Evolutionary conservation across 2,329 filamentous ascomycete species (phyloP).

Genomic region (Phaeosphaeria sp.): DNA sequence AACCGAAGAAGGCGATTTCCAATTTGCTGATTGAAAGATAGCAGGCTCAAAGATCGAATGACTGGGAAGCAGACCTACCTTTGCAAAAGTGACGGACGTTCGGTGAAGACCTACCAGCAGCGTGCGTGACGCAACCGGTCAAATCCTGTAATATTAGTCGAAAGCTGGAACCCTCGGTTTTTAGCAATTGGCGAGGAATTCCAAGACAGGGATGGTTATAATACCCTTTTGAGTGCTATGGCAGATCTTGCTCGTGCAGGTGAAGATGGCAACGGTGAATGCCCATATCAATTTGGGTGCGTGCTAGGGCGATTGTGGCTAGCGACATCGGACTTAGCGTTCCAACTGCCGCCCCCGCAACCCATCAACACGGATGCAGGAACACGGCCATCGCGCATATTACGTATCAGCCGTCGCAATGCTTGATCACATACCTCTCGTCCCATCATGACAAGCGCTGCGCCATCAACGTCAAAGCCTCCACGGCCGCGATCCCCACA

Average conservation of each 20-base stretch:
- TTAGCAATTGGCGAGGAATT: too few relatives aligned
- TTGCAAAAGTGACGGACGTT: not conserved
- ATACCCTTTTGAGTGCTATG: not conserved
- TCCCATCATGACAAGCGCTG: conserved; percentile 19
- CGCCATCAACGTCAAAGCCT: conserved; percentile 34
- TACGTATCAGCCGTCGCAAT: not conserved
- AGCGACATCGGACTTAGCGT: conserved; percentile 18
- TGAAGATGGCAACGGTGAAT: conserved; percentile 14
- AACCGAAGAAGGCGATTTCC: too few relatives aligned
- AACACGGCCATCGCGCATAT: not conserved
- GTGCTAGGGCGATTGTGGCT: conserved; percentile 19
- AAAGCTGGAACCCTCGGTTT: too few relatives aligned
- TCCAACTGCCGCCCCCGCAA: conserved; percentile 19
- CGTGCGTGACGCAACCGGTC: not conserved
- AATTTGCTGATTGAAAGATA: too few relatives aligned
- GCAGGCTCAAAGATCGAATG: not conserved
- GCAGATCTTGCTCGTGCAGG: not conserved
- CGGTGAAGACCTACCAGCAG: not conserved
- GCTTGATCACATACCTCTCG: not conserved
- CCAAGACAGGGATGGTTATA: too few relatives aligned
- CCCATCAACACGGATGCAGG: conserved; percentile 5
- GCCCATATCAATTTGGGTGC: conserved; percentile 18
- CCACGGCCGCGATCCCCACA: conserved; percentile 52
- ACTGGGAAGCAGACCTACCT: not conserved
- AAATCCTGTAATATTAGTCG: not conserved